Conservation (phyloP, 164 flowering plant species). For the Berberis vulgaris region DNA sequence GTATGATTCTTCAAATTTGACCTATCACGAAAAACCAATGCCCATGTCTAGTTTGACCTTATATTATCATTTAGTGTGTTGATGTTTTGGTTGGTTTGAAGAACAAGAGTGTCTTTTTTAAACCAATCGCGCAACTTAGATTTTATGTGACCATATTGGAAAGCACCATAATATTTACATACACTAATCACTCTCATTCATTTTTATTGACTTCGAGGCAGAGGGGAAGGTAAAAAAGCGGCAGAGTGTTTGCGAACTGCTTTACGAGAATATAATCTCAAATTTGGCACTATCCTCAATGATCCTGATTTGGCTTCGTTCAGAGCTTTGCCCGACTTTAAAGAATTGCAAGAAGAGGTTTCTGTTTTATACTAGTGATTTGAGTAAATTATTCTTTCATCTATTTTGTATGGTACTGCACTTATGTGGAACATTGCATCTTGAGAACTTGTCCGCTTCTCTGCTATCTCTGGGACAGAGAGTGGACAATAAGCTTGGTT, state of each 20-base stretch:
- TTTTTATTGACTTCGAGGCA: constrained; percentile 26
- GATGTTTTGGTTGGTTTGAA: no score
- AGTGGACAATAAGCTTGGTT: no score
- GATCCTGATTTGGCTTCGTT: constrained; percentile 98
- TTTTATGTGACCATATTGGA: no score
- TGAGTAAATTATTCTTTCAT: no score
- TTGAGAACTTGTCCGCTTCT: neutral
- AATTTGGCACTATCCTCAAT: constrained; percentile 87
- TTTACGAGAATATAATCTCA: constrained; percentile 76
- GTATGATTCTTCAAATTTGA: no score
- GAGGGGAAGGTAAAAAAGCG: constrained; percentile 91
- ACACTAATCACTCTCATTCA: neutral
- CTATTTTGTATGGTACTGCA: no score
- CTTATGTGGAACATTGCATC: no score
- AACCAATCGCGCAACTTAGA: no score
- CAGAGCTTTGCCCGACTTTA: constrained; percentile 91
- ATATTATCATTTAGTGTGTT: no score
- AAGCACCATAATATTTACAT: neutral
- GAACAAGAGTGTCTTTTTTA: no score
- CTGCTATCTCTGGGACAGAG: neutral
- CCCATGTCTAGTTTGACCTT: no score
- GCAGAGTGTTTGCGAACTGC: constrained; percentile 84
- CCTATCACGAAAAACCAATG: no score
- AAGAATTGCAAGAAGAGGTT: constrained; percentile 96
- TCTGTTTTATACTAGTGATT: neutral